Evolutionary conservation across 768 basidiomycete species (phyloP), one percentile per base, ranked within the genome.

Genomic region (Mrakia gelida): DNA sequence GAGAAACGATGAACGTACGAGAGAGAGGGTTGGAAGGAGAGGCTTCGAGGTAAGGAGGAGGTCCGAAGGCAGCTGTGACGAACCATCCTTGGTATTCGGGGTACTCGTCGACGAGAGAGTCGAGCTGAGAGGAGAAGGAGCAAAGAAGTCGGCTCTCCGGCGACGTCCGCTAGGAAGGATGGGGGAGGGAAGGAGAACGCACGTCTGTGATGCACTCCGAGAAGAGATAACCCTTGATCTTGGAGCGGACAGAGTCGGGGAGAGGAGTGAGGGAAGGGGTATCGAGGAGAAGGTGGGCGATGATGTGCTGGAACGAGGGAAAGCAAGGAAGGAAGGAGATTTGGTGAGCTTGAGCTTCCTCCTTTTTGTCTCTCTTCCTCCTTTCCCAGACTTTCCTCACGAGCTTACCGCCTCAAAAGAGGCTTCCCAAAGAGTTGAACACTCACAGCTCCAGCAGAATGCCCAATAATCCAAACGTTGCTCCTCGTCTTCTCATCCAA

Each of bases 371-470:
- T n/a, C 23, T 6, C 34, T 62, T 15, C 54, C 28, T 23, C n/a
- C n/a, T n/a, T n/a, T n/a, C n/a, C n/a, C n/a, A n/a, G n/a, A n/a
- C n/a, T n/a, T n/a, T n/a, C n/a, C n/a, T n/a, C n/a, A n/a, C n/a
- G n/a, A n/a, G n/a, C n/a, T n/a, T n/a, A n/a, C n/a, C n/a, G n/a
- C n/a, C n/a, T n/a, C n/a, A n/a, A n/a, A 28, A 26, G 38, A 30
- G 41, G 18, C 18, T 16, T 11, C 7, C 52, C 26, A 71, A 67
- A 34, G 13, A 0, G 21, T 28, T n/a, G 30, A 43, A 63, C 30
- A 79, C 78, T 71, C 71, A 79, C 78, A 30, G 70, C 75, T n/a
- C 78, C 78, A 23, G 78, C 78, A 15, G 78, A 79, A 56, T 79
- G 78, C 10, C 78, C 78, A 3, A 79, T 56, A 7, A 75, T 54